These are phyloP conservation scores for Cladosporium oxysporum DNA, from an alignment of 2,329 filamentous ascomycete genomes.

Conservation along the genomic window DNA sequence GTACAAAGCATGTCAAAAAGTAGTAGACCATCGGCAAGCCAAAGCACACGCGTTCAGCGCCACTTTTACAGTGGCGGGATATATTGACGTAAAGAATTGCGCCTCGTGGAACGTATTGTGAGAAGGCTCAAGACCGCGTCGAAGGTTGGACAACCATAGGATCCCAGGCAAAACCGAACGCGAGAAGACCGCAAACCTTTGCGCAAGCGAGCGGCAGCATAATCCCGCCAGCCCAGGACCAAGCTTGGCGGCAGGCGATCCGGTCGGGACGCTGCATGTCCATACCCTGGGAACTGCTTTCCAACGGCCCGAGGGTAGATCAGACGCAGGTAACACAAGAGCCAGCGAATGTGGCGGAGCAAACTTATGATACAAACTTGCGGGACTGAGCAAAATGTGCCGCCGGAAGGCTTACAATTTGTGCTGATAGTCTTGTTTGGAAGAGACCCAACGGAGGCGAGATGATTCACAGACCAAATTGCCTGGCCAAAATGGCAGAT, in stretches of 20 bases:
- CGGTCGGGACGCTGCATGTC: neutral
- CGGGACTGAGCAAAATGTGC: neutral
- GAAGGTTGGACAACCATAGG: neutral
- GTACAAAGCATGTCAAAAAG: neutral
- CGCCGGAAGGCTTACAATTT: neutral
- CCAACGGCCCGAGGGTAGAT: neutral
- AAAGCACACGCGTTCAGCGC: neutral
- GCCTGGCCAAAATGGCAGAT: neutral
- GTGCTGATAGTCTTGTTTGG: neutral
- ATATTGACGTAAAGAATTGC: neutral
- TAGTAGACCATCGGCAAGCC: neutral
- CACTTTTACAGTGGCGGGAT: neutral
- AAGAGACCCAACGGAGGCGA: neutral
- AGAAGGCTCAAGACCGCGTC: neutral
- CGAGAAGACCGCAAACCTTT: neutral
- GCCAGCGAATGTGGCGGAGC: neutral
- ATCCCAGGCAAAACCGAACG: neutral
- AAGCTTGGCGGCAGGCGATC: neutral
- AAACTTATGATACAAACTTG: neutral
- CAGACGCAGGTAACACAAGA: neutral
- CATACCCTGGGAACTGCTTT: neutral
- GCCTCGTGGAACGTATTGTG: neutral
- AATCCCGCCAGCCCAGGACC: neutral
- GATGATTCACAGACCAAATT: neutral
- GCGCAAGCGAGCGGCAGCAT: neutral